Percentiles rank a stretch among this genome's conserved stretches.
Conservation (phyloP, 805 yeast species). For the Zygotorulaspora chibaensis region DNA sequence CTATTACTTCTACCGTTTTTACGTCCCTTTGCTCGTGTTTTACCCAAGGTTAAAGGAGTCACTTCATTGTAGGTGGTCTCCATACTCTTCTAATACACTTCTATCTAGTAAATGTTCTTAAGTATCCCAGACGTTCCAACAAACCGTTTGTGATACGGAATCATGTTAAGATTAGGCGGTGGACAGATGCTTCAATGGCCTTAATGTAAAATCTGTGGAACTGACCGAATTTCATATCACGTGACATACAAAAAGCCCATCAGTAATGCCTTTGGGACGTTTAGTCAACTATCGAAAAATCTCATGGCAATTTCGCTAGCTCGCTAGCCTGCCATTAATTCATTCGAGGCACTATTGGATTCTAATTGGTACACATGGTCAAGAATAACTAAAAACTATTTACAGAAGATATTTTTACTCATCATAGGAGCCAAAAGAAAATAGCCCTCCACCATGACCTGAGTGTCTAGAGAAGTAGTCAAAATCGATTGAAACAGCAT, state of each 20-base stretch:
- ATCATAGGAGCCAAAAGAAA: conserved; percentile 28
- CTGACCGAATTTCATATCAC: neutral
- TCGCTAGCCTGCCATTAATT: no score
- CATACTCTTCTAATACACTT: neutral
- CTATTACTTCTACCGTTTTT: neutral
- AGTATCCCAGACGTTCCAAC: no score
- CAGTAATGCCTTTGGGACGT: no score
- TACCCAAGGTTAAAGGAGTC: conserved; percentile 24
- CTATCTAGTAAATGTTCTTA: neutral
- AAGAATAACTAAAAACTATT: neutral
- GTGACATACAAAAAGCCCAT: neutral
- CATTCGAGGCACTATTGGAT: no score
- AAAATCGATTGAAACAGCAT: conserved; percentile 88
- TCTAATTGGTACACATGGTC: no score
- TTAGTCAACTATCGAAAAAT: no score
- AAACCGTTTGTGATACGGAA: neutral
- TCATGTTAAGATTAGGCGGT: neutral
- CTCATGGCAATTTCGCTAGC: no score
- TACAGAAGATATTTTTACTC: conserved; percentile 14
- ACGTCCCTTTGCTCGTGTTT: conserved; percentile 7
- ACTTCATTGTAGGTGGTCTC: conserved; percentile 25
- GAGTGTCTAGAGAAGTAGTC: conserved; percentile 96
- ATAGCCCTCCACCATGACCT: conserved; percentile 45
- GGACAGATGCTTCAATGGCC: no score
- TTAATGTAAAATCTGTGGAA: no score